Conservation (phyloP, 495 filamentous ascomycete species). For the Penicillium daleae region DNA sequence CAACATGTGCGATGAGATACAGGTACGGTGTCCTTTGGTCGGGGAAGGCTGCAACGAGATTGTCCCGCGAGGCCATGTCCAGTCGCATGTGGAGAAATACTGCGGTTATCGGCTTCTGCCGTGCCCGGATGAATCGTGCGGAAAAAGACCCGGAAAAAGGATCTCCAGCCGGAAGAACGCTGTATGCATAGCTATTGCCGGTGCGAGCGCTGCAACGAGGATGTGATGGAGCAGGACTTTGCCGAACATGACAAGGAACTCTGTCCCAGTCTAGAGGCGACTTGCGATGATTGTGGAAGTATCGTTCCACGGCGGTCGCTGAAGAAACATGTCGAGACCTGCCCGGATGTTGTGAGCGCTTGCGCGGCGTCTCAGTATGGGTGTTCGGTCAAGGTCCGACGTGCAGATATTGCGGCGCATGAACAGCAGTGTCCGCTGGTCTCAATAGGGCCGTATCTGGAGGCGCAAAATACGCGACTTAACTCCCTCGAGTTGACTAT, state of each 20-base stretch:
- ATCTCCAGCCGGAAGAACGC: conserved; percentile 38
- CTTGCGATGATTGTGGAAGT: conserved; percentile 57
- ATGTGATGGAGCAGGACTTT: conserved; percentile 59
- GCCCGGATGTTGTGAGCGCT: conserved; percentile 54
- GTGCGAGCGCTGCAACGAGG: conserved; percentile 58
- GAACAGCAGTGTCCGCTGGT: conserved; percentile 59
- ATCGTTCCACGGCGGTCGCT: conserved; percentile 54
- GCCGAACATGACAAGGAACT: conserved; percentile 53
- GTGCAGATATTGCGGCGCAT: conserved; percentile 55
- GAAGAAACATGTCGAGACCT: conserved; percentile 53
- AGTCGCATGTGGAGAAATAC: conserved; percentile 74
- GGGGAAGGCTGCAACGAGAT: conserved; percentile 64
- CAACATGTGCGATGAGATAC: conserved; percentile 75
- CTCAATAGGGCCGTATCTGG: conserved; percentile 60
- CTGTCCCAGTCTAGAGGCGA: conserved; percentile 53
- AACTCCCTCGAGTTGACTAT: conserved; percentile 60
- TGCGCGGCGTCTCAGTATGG: conserved; percentile 62
- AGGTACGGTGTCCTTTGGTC: conserved; percentile 70
- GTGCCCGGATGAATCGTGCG: conserved; percentile 59
- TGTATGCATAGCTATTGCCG: conserved; percentile 60
- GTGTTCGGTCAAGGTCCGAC: conserved; percentile 56
- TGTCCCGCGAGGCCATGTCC: conserved; percentile 66
- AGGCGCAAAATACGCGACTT: conserved; percentile 59
- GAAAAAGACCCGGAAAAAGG: conserved; percentile 56
- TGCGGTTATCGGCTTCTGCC: conserved; percentile 68